Conservation (phyloP, 495 filamentous ascomycete genomes). For the Lophiotrema nucula region DNA sequence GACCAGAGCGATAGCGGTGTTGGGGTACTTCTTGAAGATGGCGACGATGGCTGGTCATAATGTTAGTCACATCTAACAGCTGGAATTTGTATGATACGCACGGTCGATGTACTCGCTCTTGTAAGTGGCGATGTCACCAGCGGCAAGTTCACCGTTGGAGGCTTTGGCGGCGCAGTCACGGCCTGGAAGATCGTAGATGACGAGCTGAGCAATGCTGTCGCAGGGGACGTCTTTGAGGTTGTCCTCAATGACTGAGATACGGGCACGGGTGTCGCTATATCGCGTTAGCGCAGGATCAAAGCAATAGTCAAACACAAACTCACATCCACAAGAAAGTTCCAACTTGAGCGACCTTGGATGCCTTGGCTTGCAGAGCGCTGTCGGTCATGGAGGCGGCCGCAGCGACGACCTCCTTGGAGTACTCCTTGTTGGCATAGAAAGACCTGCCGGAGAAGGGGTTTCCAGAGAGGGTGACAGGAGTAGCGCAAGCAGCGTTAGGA, state of each 20-base stretch:
- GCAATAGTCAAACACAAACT: slow-evolving; percentile 29
- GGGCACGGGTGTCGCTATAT: slow-evolving; percentile 22
- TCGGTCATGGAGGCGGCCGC: slow-evolving; percentile 43
- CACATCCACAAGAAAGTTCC: slow-evolving; percentile 72
- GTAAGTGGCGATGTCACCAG: slow-evolving; percentile 59
- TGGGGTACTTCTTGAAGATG: slow-evolving; percentile 54
- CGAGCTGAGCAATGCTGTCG: slow-evolving; percentile 40
- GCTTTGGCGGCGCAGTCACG: slow-evolving; percentile 76
- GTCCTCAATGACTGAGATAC: slow-evolving; percentile 24
- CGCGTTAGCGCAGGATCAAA: background rate
- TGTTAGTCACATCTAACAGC: slow-evolving; percentile 28
- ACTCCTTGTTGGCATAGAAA: slow-evolving; percentile 58
- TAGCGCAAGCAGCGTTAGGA: slow-evolving; percentile 39
- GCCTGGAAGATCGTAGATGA: slow-evolving; percentile 75
- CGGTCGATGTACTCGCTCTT: slow-evolving; percentile 66
- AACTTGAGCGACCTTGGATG: slow-evolving; percentile 59
- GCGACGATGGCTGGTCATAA: slow-evolving; percentile 54
- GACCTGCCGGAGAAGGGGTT: slow-evolving; percentile 56
- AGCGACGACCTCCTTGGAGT: slow-evolving; percentile 52
- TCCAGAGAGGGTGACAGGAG: slow-evolving; percentile 53
- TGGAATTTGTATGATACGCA: slow-evolving; percentile 40
- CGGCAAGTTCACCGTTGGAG: slow-evolving; percentile 73
- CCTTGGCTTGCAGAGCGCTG: slow-evolving; percentile 45
- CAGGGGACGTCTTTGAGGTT: slow-evolving; percentile 26
- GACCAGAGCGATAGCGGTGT: slow-evolving; percentile 54